Evolutionary conservation across 192 early-diverging fungal genomes (phyloP).

Genomic region (Pilobolus umbonatus): DNA sequence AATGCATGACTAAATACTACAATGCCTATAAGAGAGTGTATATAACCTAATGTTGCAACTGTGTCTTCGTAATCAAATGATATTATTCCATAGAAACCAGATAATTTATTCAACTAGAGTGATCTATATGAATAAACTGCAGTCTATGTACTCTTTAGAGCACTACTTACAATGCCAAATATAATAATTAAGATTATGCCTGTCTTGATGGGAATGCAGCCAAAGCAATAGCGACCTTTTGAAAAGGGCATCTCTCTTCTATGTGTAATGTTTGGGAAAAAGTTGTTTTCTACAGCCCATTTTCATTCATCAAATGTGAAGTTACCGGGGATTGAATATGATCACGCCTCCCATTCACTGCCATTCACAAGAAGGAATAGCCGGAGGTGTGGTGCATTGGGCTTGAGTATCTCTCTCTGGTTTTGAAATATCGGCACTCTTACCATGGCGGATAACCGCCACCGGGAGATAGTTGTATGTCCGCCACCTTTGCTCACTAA

Average conservation of each 20-base stretch:
- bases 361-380: no score
- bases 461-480: no score
- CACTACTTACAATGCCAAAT: constrained; percentile 21
- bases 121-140: not conserved
- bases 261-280: not conserved
- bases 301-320: no score
- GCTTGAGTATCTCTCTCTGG: no score
- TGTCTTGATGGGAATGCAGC: constrained; percentile 17
- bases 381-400: no score
- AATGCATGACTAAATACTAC: constrained; percentile 19
- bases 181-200: constrained; percentile 16
- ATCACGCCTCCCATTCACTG: no score
- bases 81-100: constrained; percentile 34
- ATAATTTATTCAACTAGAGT: constrained; percentile 34
- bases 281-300: no score
- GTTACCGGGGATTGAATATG: no score
- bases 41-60: constrained; percentile 17
- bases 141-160: not conserved
- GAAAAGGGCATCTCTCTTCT: not conserved
- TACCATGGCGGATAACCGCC: no score
- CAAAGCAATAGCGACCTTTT: constrained; percentile 8
- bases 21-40: constrained; percentile 29
- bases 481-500: no score
- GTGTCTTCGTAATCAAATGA: constrained; percentile 24
- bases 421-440: no score